Evolutionary conservation across 495 filamentous ascomycete genomes (phyloP), one percentile per base, ranked within the genome.

Genomic region (Annulohypoxylon maeteangense): DNA sequence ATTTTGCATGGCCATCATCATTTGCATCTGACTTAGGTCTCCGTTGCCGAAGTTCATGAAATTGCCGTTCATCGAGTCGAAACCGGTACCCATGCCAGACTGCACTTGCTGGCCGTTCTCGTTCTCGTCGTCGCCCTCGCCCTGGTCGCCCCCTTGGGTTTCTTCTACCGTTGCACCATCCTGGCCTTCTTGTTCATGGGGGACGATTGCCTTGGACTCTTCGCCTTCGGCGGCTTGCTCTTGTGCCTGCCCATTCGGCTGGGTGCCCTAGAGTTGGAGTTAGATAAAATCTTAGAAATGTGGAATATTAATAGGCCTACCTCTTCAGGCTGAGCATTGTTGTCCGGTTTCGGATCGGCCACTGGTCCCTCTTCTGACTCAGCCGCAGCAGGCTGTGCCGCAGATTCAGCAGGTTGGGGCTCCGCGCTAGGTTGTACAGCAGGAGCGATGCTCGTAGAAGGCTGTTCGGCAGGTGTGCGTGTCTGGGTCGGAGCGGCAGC

Each of bases 1-100:
- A 78, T 87, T 91, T 65, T 90, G 85, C 90, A 93, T 93, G 69
- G 87, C 83, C 85, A 88, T 86, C 85, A 88, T 86, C 85, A 87
- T 86, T 60, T 86, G 86, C 86, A 88, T 97, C 68, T 92, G 89
- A 76, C 88, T 92, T 75, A 94, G 89, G 70, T 89, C 86, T 71
- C 82, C 87, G 60, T 83, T 87, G 72, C 82, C 85, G 80, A 90
- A 92, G 64, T 84, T 86, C 89, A 92, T 91, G 68, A 92, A 91
- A 60, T 79, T 84, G 61, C 84, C 85, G 57, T 81, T 83, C 77
- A 78, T 83, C 20, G 78, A 72, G 65, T 86, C 84, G 61, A 87
- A 83, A 34, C 82, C 83, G 70, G 80, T 78, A 31, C 73, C 82
- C 56, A 78, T 76, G 48, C 75, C 71, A 54, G 74, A 70, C 48